Evolutionary conservation across 495 filamentous ascomycete genomes (phyloP).

Genomic region (Aspergillus diversus): DNA sequence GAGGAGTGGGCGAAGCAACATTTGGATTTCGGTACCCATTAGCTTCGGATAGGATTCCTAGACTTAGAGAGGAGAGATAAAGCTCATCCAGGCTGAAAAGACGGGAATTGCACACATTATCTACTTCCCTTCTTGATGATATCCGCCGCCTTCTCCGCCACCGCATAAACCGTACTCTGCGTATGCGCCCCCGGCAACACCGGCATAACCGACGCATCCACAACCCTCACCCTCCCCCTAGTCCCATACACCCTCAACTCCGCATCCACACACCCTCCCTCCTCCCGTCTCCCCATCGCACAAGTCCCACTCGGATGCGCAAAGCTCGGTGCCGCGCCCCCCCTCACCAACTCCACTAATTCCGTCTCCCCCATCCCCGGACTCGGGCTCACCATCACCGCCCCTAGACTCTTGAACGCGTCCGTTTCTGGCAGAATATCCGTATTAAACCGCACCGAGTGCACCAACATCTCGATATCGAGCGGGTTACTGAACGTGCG

Average conservation of each 20-base stretch:
- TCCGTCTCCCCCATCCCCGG: constrained; percentile 1
- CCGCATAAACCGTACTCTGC: constrained; percentile 57
- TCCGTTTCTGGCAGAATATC: constrained; percentile 4
- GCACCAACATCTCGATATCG: constrained; percentile 4
- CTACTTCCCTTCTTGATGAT: too few relatives aligned
- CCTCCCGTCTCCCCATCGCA: constrained; percentile 57
- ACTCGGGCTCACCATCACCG: not conserved
- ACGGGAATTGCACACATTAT: too few relatives aligned
- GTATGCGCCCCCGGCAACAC: constrained; percentile 57
- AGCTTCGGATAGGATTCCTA: too few relatives aligned
- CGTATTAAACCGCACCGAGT: constrained; percentile 7
- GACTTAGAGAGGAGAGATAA: too few relatives aligned
- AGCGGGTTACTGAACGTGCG: constrained; percentile 9
- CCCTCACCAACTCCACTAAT: not conserved
- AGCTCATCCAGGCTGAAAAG: too few relatives aligned
- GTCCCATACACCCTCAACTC: constrained; percentile 53
- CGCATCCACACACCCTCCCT: constrained; percentile 53
- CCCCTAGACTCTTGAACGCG: not conserved
- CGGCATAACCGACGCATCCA: constrained; percentile 62
- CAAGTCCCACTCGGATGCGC: constrained; percentile 52
- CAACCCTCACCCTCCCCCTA: constrained; percentile 46
- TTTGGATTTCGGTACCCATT: too few relatives aligned
- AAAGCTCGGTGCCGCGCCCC: constrained; percentile 16
- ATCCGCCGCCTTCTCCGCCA: constrained; percentile 61
- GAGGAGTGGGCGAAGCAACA: constrained; percentile 40